Conservation (phyloP, 495 filamentous ascomycete species). For the Talaromyces liani region DNA sequence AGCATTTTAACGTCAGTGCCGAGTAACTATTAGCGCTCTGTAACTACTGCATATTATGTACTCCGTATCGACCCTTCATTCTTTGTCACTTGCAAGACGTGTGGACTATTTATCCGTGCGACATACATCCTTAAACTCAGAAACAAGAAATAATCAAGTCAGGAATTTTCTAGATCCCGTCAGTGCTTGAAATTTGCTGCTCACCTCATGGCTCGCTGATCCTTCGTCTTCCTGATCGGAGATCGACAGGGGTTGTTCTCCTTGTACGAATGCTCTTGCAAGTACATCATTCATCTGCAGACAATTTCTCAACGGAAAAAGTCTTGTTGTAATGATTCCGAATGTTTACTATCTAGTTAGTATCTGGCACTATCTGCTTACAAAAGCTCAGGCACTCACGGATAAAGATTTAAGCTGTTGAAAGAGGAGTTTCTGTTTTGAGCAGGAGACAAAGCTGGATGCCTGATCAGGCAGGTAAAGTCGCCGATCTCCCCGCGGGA, state of each 20-base stretch:
- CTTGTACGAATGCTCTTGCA: neutral
- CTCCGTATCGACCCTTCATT: neutral
- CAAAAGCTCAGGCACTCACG: neutral
- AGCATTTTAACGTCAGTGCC: too few relatives aligned
- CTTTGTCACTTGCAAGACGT: neutral
- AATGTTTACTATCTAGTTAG: too few relatives aligned
- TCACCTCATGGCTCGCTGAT: neutral
- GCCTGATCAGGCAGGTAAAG: neutral
- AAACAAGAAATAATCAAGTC: neutral
- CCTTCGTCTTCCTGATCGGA: neutral
- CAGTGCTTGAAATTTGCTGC: neutral
- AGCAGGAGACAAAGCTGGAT: neutral
- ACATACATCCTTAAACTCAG: neutral
- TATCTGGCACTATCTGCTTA: too few relatives aligned
- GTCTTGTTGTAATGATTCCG: too few relatives aligned
- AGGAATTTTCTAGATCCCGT: neutral
- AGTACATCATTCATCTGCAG: neutral
- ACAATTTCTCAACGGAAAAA: too few relatives aligned
- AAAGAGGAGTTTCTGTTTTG: constrained; percentile 3
- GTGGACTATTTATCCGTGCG: neutral
- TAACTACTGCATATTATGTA: neutral
- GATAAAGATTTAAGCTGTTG: neutral
- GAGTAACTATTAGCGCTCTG: too few relatives aligned
- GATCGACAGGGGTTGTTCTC: neutral
- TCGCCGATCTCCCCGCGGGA: neutral